Base-by-base conservation (phyloP, 2,329 filamentous ascomycete species). In the Hypoxylon sp. region DNA sequence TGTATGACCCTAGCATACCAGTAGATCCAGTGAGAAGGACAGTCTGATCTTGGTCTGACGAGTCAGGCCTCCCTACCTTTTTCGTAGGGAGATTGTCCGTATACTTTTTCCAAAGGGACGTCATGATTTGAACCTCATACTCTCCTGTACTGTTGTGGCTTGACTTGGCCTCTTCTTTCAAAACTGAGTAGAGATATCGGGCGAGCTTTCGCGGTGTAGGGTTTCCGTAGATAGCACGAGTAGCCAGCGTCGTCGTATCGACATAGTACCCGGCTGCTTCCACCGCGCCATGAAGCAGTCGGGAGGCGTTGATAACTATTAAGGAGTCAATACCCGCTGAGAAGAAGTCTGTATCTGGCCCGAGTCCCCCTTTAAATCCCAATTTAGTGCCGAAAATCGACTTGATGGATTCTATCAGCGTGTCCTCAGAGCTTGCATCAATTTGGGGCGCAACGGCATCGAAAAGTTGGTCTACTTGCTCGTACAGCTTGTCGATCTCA, bases 21-120 rank as follows among this genome's bases (percentile, higher is more conserved):
- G 85, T 87, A 3, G 81, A 83, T 13, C 84, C 85, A 0, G 84
- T 87, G 20, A 87, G 68, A 6, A 84, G 56, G 5, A 86, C 79
- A 3, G 77, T 81, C 59, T 85, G 79, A 44, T 78, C 78, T 0
- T 80, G 74, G 33, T 78, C 75, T 0, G 66, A 62, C 1, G 80
- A 76, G 1, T 76, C 60, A 4, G 77, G 75, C 54, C 79, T 79
- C 49, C 72, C 62, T 46, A 54, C 37, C 7, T 40, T 64, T 1
- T 72, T 71, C 8, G 62, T 55, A 3, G 74, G 77, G 22, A 82
- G 70, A 57, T 79, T 64, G 6, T 58, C 53, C 2, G 78, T 81
- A 66, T 81, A 82, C 63, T 80, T 81, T 8, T 79, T 67, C 65
- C 80, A 73, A 7, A 82, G 69, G 0, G 75, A 70, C 48, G 79